Percentiles rank a stretch among this genome's conserved stretches.
These are phyloP conservation scores for Purpureocillium lavendulum DNA, from an alignment of 2,329 filamentous ascomycete species.

Conservation along the genomic window DNA sequence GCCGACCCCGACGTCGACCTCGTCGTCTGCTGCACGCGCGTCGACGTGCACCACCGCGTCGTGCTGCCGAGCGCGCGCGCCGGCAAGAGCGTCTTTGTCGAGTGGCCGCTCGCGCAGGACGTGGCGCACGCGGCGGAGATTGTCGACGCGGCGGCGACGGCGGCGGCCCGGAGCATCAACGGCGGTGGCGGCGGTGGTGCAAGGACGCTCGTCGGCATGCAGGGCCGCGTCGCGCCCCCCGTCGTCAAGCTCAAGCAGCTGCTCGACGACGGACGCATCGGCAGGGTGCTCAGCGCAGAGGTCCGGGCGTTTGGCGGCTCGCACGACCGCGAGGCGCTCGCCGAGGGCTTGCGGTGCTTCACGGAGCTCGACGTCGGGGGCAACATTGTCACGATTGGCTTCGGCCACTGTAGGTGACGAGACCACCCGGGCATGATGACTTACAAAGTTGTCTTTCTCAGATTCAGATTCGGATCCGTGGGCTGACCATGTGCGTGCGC, in stretches of 20 bases:
- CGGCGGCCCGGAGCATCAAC: no score
- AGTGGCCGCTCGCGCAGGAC: constrained; percentile 49
- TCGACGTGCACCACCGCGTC: constrained; percentile 41
- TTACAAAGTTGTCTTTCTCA: no score
- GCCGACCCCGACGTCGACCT: constrained; percentile 42
- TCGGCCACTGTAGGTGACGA: constrained; percentile 30
- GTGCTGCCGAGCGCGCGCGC: constrained; percentile 37
- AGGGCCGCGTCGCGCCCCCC: constrained; percentile 37
- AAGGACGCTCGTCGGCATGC: constrained; percentile 32
- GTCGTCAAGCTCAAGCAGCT: constrained; percentile 34
- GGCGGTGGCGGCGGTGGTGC: no score
- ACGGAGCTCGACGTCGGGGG: constrained; percentile 37
- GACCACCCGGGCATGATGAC: background rate
- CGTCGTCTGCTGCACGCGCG: constrained; percentile 45
- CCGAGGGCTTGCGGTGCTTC: constrained; percentile 35
- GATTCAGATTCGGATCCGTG: no score
- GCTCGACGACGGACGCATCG: constrained; percentile 35
- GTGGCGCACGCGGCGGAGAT: constrained; percentile 31
- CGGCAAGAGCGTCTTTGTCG: constrained; percentile 45
- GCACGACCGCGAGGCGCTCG: constrained; percentile 20
- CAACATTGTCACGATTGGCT: constrained; percentile 31
- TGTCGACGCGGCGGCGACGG: constrained; percentile 28
- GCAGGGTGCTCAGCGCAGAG: constrained; percentile 44
- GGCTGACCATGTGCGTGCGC: no score
- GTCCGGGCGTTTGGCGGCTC: constrained; percentile 28